These are phyloP conservation scores for Trametes polyzona DNA, from an alignment of 1,284 basidiomycete species.

Conservation along the genomic window DNA sequence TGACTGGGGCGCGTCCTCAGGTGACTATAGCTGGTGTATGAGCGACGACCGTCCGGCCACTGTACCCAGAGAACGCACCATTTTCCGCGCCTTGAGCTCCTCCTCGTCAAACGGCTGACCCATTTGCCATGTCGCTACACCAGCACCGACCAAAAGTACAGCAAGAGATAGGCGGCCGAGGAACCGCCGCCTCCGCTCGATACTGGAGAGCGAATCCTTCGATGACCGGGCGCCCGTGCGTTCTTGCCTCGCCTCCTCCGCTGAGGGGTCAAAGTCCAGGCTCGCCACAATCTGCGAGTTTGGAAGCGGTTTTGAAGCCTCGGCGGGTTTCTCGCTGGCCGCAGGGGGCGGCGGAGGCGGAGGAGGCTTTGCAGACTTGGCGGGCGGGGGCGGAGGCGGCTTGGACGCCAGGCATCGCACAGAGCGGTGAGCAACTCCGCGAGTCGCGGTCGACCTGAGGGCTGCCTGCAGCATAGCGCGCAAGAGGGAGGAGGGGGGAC, in stretches of 20 bases:
- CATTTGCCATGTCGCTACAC: conserved; percentile 43
- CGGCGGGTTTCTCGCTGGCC: conserved; percentile 11
- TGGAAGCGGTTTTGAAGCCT: conserved; percentile 14
- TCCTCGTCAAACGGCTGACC: conserved; percentile 41
- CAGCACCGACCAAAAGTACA: conserved; percentile 52
- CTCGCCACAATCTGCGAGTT: conserved; percentile 32
- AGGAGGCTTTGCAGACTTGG: conserved; percentile 16
- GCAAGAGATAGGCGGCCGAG: conserved; percentile 54
- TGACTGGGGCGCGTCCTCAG: conserved; percentile 58
- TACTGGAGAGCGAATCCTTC: conserved; percentile 70
- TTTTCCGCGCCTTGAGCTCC: conserved; percentile 39
- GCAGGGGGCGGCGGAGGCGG: conserved; percentile 17
- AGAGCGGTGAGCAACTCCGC: conserved; percentile 24
- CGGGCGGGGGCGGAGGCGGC: conserved; percentile 24
- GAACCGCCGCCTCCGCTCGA: conserved; percentile 66
- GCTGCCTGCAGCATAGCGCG: conserved; percentile 27
- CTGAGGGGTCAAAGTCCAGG: conserved; percentile 35
- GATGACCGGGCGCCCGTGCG: conserved; percentile 75
- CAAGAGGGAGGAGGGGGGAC: not conserved
- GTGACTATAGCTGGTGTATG: conserved; percentile 42
- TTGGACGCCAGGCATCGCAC: conserved; percentile 32
- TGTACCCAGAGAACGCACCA: conserved; percentile 44
- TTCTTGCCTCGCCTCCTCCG: conserved; percentile 26
- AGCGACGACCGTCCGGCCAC: not conserved
- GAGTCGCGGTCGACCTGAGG: conserved; percentile 19